These are phyloP conservation scores for Beta macrorhiza DNA, from an alignment of 179 eudicot genomes.

Conservation along the genomic window DNA sequence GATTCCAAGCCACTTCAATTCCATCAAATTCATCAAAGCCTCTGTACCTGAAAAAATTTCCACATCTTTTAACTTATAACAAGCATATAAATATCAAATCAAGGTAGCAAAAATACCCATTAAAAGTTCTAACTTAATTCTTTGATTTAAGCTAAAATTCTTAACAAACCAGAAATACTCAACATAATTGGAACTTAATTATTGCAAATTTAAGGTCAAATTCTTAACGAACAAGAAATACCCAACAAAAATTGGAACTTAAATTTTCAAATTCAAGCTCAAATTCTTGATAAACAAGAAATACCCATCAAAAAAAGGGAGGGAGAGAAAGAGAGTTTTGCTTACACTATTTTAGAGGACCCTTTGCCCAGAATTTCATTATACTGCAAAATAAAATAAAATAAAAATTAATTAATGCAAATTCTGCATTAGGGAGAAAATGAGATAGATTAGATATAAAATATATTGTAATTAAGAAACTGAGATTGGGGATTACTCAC, in stretches of 20 bases:
- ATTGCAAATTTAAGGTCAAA: background rate
- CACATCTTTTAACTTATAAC: no score
- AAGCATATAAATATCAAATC: no score
- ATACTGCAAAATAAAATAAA: slow-evolving; percentile 47
- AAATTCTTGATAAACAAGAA: background rate
- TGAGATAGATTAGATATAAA: background rate
- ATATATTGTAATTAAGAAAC: background rate
- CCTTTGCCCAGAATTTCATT: slow-evolving; percentile 83
- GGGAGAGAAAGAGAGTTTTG: background rate
- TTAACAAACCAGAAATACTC: no score
- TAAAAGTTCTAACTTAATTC: no score
- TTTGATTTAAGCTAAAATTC: no score
- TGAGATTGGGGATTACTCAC: slow-evolving; percentile 47
- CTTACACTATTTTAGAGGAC: slow-evolving; percentile 81
- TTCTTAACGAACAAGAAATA: background rate
- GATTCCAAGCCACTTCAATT: slow-evolving; percentile 39
- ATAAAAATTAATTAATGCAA: background rate
- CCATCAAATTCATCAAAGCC: slow-evolving; percentile 37
- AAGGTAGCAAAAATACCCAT: no score
- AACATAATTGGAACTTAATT: background rate
- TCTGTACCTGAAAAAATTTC: slow-evolving; percentile 20
- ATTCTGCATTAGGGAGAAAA: background rate
- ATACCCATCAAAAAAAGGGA: no score
- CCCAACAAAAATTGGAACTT: background rate
- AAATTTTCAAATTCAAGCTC: background rate